These are phyloP conservation scores for Anacardium occidentale DNA, from an alignment of 345 rosid species.

Conservation along the genomic window DNA sequence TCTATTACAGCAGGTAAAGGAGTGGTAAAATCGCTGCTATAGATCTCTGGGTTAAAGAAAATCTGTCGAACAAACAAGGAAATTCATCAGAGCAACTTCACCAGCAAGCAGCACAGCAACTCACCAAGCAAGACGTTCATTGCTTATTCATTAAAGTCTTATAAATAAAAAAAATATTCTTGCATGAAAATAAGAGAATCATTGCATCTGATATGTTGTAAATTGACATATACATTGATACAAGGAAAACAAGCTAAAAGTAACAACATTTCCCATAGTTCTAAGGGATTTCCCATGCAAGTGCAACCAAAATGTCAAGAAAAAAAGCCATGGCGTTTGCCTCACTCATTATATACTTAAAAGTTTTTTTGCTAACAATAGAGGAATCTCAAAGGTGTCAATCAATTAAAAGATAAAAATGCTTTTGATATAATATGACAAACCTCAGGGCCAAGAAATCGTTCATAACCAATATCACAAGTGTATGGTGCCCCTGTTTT, in stretches of 20 bases:
- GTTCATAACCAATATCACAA: constrained; percentile 94
- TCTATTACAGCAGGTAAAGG: constrained; percentile 87
- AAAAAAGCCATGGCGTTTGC: constrained; percentile 6
- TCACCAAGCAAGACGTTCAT: constrained; percentile 16
- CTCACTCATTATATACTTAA: background rate
- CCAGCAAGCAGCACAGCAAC: constrained; percentile 9
- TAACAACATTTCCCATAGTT: constrained; percentile 8
- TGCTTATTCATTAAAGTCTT: background rate
- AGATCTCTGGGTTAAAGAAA: constrained; percentile 93
- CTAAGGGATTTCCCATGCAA: background rate
- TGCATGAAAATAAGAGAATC: background rate
- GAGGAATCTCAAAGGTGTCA: background rate
- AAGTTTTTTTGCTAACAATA: background rate
- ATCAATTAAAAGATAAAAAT: constrained; percentile 6
- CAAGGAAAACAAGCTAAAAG: background rate
- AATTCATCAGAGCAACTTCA: constrained; percentile 18
- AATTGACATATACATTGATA: background rate
- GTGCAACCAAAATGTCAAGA: background rate
- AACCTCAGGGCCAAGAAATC: constrained; percentile 99
- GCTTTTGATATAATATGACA: constrained; percentile 20
- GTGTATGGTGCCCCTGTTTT: constrained; percentile 98
- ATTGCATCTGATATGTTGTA: background rate
- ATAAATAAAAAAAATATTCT: background rate
- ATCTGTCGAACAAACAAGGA: constrained; percentile 50
- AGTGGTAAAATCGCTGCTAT: constrained; percentile 67